A percentile compares a stretch with the other conserved stretches of the same genome.
phyloP scores from a whole-genome alignment of 768 basidiomycete species.

The Mycena epipterygia region DNA sequence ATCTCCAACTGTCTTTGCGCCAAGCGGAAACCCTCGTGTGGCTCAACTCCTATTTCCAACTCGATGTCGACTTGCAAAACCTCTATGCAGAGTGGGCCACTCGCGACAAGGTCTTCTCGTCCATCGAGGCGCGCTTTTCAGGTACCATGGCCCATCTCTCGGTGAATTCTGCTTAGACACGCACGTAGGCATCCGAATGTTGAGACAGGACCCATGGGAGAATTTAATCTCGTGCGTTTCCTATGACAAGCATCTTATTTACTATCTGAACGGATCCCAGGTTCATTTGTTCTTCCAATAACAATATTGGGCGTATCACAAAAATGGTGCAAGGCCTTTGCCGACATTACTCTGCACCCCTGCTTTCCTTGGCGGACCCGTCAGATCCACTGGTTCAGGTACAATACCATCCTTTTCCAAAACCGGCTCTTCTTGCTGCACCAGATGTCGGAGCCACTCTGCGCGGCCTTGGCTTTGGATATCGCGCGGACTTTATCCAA shows the following conservation, averaged over 20 bases:
- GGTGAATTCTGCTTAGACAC: background rate
- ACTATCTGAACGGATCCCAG: conserved; percentile 52
- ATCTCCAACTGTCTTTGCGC: conserved; percentile 49
- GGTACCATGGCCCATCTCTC: conserved; percentile 68
- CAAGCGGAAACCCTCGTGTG: conserved; percentile 80
- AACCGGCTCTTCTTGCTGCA: conserved; percentile 74
- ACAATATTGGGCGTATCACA: conserved; percentile 95
- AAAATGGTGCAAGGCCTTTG: conserved; percentile 93
- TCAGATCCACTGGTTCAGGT: conserved; percentile 38
- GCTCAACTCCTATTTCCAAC: conserved; percentile 91
- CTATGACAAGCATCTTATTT: background rate
- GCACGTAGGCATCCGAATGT: conserved; percentile 61
- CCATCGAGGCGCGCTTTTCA: conserved; percentile 70
- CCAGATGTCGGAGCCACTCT: conserved; percentile 72
- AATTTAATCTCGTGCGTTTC: conserved; percentile 88
- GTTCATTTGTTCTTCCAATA: conserved; percentile 98
- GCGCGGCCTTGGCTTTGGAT: conserved; percentile 93
- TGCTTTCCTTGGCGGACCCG: conserved; percentile 64
- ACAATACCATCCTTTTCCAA: conserved; percentile 87
- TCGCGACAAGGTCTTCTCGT: conserved; percentile 82
- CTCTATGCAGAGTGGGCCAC: conserved; percentile 85
- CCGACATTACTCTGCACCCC: conserved; percentile 77
- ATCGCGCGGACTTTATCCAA: conserved; percentile 92
- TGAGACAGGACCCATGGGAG: conserved; percentile 97
- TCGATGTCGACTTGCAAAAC: conserved; percentile 76